Evolutionary conservation across 805 yeast genomes (phyloP).

Genomic region (Wickerhamomyces queroliae): DNA sequence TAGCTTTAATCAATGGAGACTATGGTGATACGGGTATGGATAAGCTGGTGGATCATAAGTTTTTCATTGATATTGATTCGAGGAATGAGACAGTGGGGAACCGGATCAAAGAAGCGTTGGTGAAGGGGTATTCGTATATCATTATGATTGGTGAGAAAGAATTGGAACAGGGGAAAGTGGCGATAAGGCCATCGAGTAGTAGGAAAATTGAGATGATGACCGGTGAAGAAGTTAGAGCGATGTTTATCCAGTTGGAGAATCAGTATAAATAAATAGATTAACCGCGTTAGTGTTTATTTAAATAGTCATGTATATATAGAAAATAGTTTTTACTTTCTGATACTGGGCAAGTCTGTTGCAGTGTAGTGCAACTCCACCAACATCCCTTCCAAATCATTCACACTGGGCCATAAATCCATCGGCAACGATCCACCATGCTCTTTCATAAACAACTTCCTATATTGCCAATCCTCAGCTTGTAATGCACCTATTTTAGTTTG

Average conservation of each 20-base stretch:
- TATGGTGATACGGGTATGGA: conserved; percentile 35
- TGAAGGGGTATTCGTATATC: conserved; percentile 70
- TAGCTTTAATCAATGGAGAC: conserved; percentile 42
- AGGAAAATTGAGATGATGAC: conserved; percentile 38
- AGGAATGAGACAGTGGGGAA: conserved; percentile 76
- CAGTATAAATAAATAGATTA: conserved; percentile 29
- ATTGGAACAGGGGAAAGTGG: conserved; percentile 47
- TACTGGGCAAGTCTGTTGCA: conserved; percentile 16
- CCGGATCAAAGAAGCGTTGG: conserved; percentile 73
- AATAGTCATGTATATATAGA: neutral
- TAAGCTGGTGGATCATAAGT: conserved; percentile 52
- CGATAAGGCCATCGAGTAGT: conserved; percentile 56
- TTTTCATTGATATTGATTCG: conserved; percentile 69
- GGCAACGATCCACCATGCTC: conserved; percentile 55
- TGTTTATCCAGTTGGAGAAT: conserved; percentile 52
- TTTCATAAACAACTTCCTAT: conserved; percentile 37
- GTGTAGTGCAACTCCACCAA: conserved; percentile 15
- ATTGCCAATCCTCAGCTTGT: conserved; percentile 36
- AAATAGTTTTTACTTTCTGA: too few species aligned
- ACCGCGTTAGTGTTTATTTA: conserved; percentile 2
- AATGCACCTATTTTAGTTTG: conserved; percentile 31
- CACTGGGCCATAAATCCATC: conserved; percentile 40
- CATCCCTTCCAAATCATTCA: conserved; percentile 27
- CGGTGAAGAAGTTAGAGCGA: conserved; percentile 42
- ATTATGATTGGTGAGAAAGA: conserved; percentile 89